phyloP scores from a whole-genome alignment of 768 basidiomycete species.

The Hygrocybe coccinea region DNA sequence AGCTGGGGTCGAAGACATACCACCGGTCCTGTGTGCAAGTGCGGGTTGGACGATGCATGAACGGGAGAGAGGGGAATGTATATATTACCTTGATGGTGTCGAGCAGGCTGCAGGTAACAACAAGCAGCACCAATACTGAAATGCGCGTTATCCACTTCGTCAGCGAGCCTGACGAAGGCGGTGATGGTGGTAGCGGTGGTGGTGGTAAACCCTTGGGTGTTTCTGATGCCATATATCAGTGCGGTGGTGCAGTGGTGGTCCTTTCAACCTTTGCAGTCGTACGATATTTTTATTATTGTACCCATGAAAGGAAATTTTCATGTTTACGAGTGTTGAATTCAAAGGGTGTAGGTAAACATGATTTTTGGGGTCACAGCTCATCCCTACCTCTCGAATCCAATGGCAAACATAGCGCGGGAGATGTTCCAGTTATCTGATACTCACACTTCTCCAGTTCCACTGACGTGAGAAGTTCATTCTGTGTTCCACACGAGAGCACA shows the following conservation, averaged over 20 bases:
- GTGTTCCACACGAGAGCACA: conserved; percentile 75
- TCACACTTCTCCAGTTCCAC: conserved; percentile 95
- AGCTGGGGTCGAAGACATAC: conserved; percentile 77
- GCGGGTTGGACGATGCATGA: background rate
- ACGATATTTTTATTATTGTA: too few species aligned
- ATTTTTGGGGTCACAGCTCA: conserved; percentile 10
- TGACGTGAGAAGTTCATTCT: conserved; percentile 74
- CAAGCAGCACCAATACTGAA: conserved; percentile 28
- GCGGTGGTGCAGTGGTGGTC: too few species aligned
- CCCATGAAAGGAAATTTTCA: too few species aligned
- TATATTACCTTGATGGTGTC: conserved; percentile 57
- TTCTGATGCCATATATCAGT: background rate
- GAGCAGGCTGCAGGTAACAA: conserved; percentile 44
- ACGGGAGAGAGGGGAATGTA: background rate
- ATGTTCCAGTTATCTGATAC: conserved; percentile 81
- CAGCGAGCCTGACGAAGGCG: background rate
- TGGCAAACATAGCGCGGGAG: conserved; percentile 76
- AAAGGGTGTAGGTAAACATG: background rate
- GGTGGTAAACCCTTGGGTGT: background rate
- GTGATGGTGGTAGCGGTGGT: background rate
- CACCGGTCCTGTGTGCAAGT: conserved; percentile 59
- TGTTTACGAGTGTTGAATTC: background rate
- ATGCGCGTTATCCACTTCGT: conserved; percentile 38
- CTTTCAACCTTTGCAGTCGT: too few species aligned
- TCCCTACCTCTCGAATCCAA: conserved; percentile 38